Evolutionary conservation across 2,329 filamentous ascomycete species (phyloP).

Genomic region (Trichoderma brevicompactum): DNA sequence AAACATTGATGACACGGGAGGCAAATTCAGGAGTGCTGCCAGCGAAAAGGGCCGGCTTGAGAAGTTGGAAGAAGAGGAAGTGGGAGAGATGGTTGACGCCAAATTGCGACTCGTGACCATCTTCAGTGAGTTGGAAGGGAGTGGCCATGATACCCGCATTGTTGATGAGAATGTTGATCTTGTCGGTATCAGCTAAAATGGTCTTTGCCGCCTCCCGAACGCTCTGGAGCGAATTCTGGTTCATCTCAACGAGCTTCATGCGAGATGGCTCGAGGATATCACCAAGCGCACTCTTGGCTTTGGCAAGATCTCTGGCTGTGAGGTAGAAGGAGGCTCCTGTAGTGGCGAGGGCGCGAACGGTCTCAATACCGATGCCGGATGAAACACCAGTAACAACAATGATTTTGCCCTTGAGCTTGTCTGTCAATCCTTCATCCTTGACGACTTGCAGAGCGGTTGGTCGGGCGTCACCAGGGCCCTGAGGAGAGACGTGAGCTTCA

Average conservation of each 20-base stretch:
- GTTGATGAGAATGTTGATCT: conserved; percentile 48
- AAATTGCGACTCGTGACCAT: conserved; percentile 37
- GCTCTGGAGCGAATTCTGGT: conserved; percentile 32
- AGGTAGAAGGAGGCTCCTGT: conserved; percentile 47
- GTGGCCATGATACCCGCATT: conserved; percentile 50
- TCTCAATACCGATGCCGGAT: conserved; percentile 46
- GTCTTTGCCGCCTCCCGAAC: conserved; percentile 38
- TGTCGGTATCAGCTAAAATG: conserved; percentile 38
- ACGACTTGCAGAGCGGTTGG: conserved; percentile 43
- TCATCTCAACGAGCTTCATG: conserved; percentile 27
- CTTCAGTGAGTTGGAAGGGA: conserved; percentile 32
- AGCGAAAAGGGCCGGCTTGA: conserved; percentile 13
- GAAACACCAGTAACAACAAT: conserved; percentile 46
- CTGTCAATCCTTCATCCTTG: conserved; percentile 37
- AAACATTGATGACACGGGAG: conserved; percentile 20
- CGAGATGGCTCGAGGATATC: conserved; percentile 28
- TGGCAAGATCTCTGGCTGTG: conserved; percentile 42
- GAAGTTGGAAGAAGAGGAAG: conserved; percentile 40
- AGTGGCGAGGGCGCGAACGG: conserved; percentile 42
- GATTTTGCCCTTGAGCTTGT: conserved; percentile 41
- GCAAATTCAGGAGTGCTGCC: conserved; percentile 10
- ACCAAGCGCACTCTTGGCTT: conserved; percentile 39
- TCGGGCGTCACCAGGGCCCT: conserved; percentile 40
- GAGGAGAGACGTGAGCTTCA: conserved; percentile 29
- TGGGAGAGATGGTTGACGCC: conserved; percentile 37